Conservation (phyloP, 2,329 filamentous ascomycete species). For the Pseudogymnoascus sp. region DNA sequence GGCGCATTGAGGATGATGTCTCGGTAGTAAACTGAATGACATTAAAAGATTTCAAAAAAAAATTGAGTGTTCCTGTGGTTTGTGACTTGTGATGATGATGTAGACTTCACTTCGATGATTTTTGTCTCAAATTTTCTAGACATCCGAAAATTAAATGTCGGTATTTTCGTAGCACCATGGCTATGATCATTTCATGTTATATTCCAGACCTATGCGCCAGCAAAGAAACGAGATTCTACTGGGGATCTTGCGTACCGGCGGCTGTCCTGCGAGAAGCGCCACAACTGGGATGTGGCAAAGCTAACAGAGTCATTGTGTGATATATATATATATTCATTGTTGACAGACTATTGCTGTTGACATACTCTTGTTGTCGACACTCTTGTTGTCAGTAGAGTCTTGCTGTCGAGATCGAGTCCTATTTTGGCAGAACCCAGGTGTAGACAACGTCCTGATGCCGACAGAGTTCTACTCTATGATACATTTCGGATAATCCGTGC, state of each 20-base stretch:
- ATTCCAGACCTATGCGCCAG: too few relatives aligned
- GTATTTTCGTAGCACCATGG: neutral
- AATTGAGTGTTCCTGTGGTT: neutral
- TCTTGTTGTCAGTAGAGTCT: neutral
- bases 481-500: too few relatives aligned
- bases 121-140: neutral
- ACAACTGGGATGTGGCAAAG: too few relatives aligned
- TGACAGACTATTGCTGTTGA: neutral
- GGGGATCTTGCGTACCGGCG: too few relatives aligned
- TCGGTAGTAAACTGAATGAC: slow-evolving; percentile 8
- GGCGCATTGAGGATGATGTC: slow-evolving; percentile 9
- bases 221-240: too few relatives aligned
- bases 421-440: too few relatives aligned
- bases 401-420: too few relatives aligned
- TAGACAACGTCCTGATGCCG: too few relatives aligned
- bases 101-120: neutral
- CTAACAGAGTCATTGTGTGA: neutral
- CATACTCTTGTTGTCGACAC: neutral
- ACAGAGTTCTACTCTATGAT: too few relatives aligned
- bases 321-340: neutral
- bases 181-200: neutral
- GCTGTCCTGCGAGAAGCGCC: too few relatives aligned
- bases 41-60: slow-evolving; percentile 7
- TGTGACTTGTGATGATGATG: neutral
- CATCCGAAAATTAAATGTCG: neutral